phyloP scores from a whole-genome alignment of 192 early-diverging fungal genomes.

The Helicostylum pulchrum region DNA sequence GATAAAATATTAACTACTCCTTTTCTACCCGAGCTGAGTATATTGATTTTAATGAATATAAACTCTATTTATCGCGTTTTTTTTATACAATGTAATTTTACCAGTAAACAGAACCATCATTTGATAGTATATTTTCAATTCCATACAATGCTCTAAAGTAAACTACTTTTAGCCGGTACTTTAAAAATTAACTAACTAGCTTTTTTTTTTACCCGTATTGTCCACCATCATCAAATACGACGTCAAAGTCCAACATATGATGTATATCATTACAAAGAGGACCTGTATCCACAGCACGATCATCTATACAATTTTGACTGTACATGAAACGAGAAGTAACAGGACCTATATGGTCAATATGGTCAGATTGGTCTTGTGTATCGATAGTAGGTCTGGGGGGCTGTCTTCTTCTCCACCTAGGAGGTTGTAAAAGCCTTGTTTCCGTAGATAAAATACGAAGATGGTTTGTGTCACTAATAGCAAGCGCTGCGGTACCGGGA shows the following conservation, averaged over 20 bases:
- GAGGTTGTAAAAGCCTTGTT: not conserved
- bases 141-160: conserved; percentile 6
- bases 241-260: not conserved
- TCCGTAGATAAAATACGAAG: not conserved
- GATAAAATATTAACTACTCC: conserved; percentile 29
- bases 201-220: conserved; percentile 2
- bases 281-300: not conserved
- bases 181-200: not conserved
- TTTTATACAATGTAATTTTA: not conserved
- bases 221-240: conserved; percentile 4
- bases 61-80: too few relatives aligned
- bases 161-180: not conserved
- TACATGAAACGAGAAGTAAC: not conserved
- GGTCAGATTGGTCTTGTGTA: too few relatives aligned
- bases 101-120: conserved; percentile 20
- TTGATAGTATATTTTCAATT: conserved; percentile 14
- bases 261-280: not conserved
- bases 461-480: not conserved
- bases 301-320: not conserved
- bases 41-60: too few relatives aligned
- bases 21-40: conserved; percentile 25
- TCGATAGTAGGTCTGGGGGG: too few relatives aligned
- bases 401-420: not conserved
- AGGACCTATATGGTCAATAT: not conserved
- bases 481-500: not conserved